Evolutionary conservation across 2,329 filamentous ascomycete genomes (phyloP).

Genomic region (Aspergillus pseudoviridinutans): DNA sequence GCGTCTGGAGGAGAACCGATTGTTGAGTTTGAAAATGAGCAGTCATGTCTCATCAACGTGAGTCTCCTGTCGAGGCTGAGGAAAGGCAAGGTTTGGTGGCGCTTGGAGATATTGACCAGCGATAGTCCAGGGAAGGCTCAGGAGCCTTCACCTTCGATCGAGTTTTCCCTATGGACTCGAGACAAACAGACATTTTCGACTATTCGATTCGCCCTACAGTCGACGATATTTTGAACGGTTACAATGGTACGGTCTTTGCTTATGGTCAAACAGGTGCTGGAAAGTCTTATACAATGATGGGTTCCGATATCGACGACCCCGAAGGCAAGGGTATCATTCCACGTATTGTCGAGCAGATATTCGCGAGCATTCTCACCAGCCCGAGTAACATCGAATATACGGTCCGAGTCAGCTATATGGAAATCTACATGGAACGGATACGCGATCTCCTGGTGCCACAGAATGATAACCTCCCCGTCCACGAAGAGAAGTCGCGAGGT

Average conservation of each 20-base stretch:
- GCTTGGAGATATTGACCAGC: slow-evolving; percentile 16
- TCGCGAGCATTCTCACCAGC: slow-evolving; percentile 87
- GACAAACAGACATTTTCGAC: slow-evolving; percentile 92
- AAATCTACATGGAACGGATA: slow-evolving; percentile 99
- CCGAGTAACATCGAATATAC: slow-evolving; percentile 95
- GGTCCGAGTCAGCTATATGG: slow-evolving; percentile 98
- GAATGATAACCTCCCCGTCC: slow-evolving; percentile 95
- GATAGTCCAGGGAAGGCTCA: slow-evolving; percentile 73
- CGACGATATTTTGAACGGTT: slow-evolving; percentile 96
- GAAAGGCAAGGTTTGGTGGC: background rate
- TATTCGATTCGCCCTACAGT: slow-evolving; percentile 95
- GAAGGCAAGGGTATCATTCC: slow-evolving; percentile 90
- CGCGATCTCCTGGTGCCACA: slow-evolving; percentile 86
- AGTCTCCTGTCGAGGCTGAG: slow-evolving; percentile 14
- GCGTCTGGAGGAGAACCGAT: slow-evolving; percentile 87
- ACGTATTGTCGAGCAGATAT: slow-evolving; percentile 95
- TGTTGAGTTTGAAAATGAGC: slow-evolving; percentile 80
- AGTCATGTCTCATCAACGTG: slow-evolving; percentile 84
- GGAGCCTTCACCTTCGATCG: slow-evolving; percentile 95
- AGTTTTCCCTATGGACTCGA: slow-evolving; percentile 90
- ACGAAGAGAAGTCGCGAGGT: slow-evolving; percentile 93
- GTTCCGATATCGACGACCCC: slow-evolving; percentile 86
- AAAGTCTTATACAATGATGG: slow-evolving; percentile 99
- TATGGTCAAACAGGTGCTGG: slow-evolving; percentile 98
- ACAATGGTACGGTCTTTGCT: slow-evolving; percentile 98